Percentiles rank a stretch among this genome's conserved stretches.
phyloP scores from a whole-genome alignment of 1,284 basidiomycete genomes.

The Fomes fomentarius region DNA sequence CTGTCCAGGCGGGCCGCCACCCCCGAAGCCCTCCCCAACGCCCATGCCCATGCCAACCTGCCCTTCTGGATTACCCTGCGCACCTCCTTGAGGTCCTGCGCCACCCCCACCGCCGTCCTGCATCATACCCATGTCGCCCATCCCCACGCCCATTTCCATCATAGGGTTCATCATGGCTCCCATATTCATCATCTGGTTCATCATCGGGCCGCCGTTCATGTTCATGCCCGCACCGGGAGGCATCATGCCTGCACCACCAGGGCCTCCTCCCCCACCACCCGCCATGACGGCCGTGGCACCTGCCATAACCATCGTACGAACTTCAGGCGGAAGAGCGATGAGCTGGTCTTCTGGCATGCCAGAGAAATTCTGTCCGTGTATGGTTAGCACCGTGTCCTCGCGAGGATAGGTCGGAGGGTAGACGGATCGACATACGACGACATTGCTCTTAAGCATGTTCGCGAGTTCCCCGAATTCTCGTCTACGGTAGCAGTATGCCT shows the following conservation, averaged over 20 bases:
- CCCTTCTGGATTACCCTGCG: constrained; percentile 33
- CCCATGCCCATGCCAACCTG: constrained; percentile 51
- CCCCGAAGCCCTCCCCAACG: constrained; percentile 37
- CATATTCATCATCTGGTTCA: constrained; percentile 53
- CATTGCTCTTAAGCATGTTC: constrained; percentile 75
- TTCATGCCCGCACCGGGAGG: constrained; percentile 38
- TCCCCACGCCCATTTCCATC: constrained; percentile 53
- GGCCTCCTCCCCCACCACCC: constrained; percentile 45
- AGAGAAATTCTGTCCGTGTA: constrained; percentile 79
- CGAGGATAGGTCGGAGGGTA: too few relatives aligned
- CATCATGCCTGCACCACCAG: constrained; percentile 59
- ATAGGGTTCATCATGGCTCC: constrained; percentile 41
- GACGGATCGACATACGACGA: constrained; percentile 77
- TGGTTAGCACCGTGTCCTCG: too few relatives aligned
- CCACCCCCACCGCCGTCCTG: constrained; percentile 23
- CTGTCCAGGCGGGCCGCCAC: constrained; percentile 32
- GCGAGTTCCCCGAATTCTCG: constrained; percentile 82
- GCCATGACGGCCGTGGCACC: constrained; percentile 78
- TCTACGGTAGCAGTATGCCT: constrained; percentile 87
- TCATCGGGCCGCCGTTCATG: constrained; percentile 41
- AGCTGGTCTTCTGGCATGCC: constrained; percentile 83
- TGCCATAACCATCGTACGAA: constrained; percentile 83
- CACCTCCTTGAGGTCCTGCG: constrained; percentile 28
- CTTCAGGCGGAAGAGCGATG: constrained; percentile 70
- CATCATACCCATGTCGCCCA: constrained; percentile 42